Percentiles rank a stretch among this genome's conserved stretches.
Conservation (phyloP, 2,329 filamentous ascomycete species). For the Fusarium dimerum region DNA sequence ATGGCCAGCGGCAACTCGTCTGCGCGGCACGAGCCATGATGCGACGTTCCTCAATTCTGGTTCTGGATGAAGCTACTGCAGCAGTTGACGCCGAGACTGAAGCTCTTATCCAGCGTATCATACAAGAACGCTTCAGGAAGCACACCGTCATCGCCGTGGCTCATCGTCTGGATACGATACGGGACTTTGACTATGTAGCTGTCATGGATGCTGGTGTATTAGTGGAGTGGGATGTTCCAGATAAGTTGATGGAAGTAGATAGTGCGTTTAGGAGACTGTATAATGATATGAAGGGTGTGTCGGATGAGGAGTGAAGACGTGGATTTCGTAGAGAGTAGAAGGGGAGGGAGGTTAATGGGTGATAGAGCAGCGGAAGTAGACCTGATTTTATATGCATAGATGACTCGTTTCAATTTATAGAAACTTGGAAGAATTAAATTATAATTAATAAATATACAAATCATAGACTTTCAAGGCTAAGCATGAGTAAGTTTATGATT, state of each 20-base stretch:
- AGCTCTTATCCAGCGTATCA: constrained; percentile 34
- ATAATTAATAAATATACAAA: no score
- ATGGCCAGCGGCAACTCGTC: constrained; percentile 49
- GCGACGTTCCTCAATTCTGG: constrained; percentile 34
- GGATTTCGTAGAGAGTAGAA: no score
- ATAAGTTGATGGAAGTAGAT: constrained; percentile 6
- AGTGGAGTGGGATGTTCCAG: constrained; percentile 14
- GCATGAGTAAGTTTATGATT: no score
- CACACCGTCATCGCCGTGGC: constrained; percentile 55
- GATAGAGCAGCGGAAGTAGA: no score
- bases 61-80: constrained; percentile 41
- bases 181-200: constrained; percentile 12
- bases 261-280: constrained; percentile 16
- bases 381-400: no score
- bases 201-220: constrained; percentile 10
- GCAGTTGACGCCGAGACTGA: constrained; percentile 39
- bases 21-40: constrained; percentile 40
- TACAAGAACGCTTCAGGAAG: constrained; percentile 32
- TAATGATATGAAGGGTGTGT: no score
- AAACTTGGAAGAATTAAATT: no score
- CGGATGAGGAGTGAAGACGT: no score
- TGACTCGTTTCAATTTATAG: no score
- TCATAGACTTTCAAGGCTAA: no score
- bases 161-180: constrained; percentile 28
- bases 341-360: no score